Evolutionary conservation across 1,284 basidiomycete genomes (phyloP).

Genomic region (Apiotrichum gracile): DNA sequence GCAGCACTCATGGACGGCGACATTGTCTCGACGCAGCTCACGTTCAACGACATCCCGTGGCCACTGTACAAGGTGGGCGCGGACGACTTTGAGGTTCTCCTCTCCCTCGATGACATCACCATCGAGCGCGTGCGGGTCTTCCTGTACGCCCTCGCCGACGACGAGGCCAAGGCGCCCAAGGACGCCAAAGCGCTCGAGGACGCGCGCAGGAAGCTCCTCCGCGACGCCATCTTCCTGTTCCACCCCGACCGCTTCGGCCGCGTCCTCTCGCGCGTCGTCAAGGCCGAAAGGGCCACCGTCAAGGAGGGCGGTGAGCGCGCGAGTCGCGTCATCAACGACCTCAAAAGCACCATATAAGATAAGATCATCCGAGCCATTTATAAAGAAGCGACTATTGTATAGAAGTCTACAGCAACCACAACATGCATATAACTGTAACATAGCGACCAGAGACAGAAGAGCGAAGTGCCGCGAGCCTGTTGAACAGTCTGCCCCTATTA

Average conservation of each 20-base stretch:
- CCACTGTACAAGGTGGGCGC: constrained; percentile 52
- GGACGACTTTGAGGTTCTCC: constrained; percentile 29
- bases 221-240: constrained; percentile 60
- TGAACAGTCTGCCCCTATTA: no score
- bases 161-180: constrained; percentile 45
- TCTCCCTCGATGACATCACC: constrained; percentile 52
- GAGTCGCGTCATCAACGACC: constrained; percentile 26
- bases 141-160: constrained; percentile 51
- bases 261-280: constrained; percentile 53
- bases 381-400: no score
- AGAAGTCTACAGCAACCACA: no score
- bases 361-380: no score
- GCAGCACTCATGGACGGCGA: constrained; percentile 19
- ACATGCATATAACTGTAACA: no score
- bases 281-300: constrained; percentile 55
- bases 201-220: constrained; percentile 46
- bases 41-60: constrained; percentile 71
- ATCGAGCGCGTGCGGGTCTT: constrained; percentile 55
- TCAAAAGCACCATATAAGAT: constrained; percentile 10
- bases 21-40: constrained; percentile 31
- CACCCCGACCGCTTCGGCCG: constrained; percentile 66
- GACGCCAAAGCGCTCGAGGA: constrained; percentile 50
- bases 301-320: constrained; percentile 58
- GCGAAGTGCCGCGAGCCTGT: no score
- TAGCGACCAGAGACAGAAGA: no score